Conservation (phyloP, 139 green algal genomes). For the Coccomyxa sp. region DNA sequence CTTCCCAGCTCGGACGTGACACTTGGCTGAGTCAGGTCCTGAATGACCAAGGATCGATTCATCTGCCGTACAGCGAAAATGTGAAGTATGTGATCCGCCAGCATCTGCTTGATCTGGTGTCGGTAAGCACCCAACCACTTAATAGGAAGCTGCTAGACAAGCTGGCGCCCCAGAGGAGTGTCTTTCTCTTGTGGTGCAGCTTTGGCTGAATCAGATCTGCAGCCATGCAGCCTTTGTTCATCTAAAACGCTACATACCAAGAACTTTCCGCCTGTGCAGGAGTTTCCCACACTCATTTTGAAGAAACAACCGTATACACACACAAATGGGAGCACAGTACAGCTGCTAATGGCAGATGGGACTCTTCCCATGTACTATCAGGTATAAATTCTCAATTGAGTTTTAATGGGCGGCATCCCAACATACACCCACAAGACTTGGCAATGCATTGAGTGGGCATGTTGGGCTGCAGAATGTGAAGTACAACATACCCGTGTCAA, state of each 20-base stretch:
- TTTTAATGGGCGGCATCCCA: background rate
- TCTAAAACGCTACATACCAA: background rate
- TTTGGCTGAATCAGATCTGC: background rate
- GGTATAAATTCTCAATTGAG: slow-evolving; percentile 7
- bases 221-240: background rate
- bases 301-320: slow-evolving; percentile 49
- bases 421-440: background rate
- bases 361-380: slow-evolving; percentile 86
- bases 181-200: background rate
- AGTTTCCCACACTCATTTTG: slow-evolving; percentile 55
- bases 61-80: slow-evolving; percentile 59
- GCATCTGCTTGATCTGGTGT: slow-evolving; percentile 62
- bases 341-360: slow-evolving; percentile 74
- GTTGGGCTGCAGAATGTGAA: slow-evolving; percentile 49
- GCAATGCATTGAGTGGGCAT: background rate
- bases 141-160: background rate
- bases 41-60: slow-evolving; percentile 6
- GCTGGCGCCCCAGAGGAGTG: background rate
- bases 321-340: slow-evolving; percentile 49
- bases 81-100: slow-evolving; percentile 60
- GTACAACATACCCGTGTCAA: slow-evolving; percentile 91
- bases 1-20: too few relatives aligned
- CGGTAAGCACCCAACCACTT: slow-evolving; percentile 26
- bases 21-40: background rate
- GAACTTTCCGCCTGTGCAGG: slow-evolving; percentile 31